Evolutionary conservation across 495 filamentous ascomycete species (phyloP).

Genomic region (Neurospora sp.): DNA sequence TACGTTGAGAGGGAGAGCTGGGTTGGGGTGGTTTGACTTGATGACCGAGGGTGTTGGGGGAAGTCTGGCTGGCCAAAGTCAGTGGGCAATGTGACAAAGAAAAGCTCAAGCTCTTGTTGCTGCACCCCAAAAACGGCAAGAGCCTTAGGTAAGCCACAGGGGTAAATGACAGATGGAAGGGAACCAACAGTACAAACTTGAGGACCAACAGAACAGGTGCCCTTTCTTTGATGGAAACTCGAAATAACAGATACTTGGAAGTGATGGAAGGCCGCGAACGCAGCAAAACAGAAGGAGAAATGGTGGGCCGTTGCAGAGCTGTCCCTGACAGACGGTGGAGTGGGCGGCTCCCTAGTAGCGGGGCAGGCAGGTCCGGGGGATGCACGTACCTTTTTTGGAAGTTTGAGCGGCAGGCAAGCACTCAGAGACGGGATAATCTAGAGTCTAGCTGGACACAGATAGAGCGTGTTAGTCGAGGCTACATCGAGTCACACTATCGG

Average conservation of each 20-base stretch:
- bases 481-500: not conserved
- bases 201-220: not conserved
- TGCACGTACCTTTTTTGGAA: slow-evolving; percentile 23
- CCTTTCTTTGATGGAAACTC: not conserved
- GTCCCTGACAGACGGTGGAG: slow-evolving; percentile 1
- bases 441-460: not conserved
- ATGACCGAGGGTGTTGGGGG: not conserved
- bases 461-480: not conserved
- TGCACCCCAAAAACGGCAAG: not conserved
- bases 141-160: not conserved
- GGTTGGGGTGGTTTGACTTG: not conserved
- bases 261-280: slow-evolving; percentile 7
- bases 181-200: not conserved
- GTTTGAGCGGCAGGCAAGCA: not conserved
- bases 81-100: not conserved
- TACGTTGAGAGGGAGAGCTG: not conserved
- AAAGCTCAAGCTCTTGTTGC: not conserved
- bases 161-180: not conserved
- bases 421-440: not conserved
- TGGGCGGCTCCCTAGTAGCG: slow-evolving; percentile 10
- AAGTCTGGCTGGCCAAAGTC: not conserved
- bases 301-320: slow-evolving; percentile 12
- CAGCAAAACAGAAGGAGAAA: slow-evolving; percentile 13
- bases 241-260: not conserved
- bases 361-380: slow-evolving; percentile 10